Base-by-base conservation (phyloP, 2,329 filamentous ascomycete genomes). In the Monilinia fructicola region DNA sequence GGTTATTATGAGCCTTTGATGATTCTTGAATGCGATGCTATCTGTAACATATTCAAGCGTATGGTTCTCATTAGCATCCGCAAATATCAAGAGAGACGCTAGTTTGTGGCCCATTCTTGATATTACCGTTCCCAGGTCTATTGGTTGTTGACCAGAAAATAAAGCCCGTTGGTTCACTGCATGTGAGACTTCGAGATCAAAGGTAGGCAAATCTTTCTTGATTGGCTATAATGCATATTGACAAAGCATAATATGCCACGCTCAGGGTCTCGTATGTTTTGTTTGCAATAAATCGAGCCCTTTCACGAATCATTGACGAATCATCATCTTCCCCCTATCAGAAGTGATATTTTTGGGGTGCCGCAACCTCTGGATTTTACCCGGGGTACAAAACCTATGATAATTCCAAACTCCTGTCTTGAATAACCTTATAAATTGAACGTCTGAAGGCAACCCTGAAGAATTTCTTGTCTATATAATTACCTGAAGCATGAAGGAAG, bases 401-500 rank as follows among this genome's bases (percentile, higher is more conserved):
- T n/a, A 40, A 62, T 6, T 50, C 26, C 18, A 26, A 21, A 23
- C 35, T 35, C 9, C 44, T 61, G 7, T 10, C 16, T 21, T 11
- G 12, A 28, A 40, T 6, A n/a, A 26, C 5, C 35, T 38, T 10
- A 16, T 14, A 28, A 9, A 40, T 21, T 53, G 35, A 26, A 12
- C 21, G 7, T 26, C 31, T n/a, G 14, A 62, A 42, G 44, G 9
- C 4, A 26, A n/a, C 16, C 2, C 7, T 18, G 12, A 62, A 53
- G 46, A 6, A 16, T 53, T 50, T 53, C 2, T 40, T 16, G 4
- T 26, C 5, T 21, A n/a, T 21, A 40, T 28, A 12, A 62, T 42
- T 58, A 21, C 48, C 6, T n/a, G n/a, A 44, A 46, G 16, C 10
- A 72, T 74, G 72, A 73, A 71, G 54, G 70, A 73, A 56, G 65